Base-by-base conservation (phyloP, 768 basidiomycete genomes). In the Hypsizygus marmoreus region DNA sequence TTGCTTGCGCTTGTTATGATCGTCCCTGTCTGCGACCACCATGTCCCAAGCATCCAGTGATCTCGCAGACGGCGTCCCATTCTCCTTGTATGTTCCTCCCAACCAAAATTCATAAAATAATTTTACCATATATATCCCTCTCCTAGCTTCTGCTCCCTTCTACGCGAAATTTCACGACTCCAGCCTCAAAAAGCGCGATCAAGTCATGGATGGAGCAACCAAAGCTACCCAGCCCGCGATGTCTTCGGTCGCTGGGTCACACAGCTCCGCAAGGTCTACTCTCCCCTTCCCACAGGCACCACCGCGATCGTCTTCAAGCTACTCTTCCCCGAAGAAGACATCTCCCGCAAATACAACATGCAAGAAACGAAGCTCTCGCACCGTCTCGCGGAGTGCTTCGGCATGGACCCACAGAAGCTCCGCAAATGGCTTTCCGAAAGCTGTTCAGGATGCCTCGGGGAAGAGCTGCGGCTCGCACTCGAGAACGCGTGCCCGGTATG, bases 301-400 rank as follows among this genome's bases (percentile, higher is more conserved):
- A 80, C 83, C 7, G 70, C 74, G 11, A 74, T 76, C 4, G 65
- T 91, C 23, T 84, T 95, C 56, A 79, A 82, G 6, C 64, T 93
- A 4, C 68, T 95, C n/a, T 95, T 94, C 58, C 92, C 94, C 0
- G 84, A 94, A 49, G 82, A 91, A 45, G 90, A 94, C 49, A 56
- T 69, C 1, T 64, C 76, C 12, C 73, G 94, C 17, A 81, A 81
- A 61, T 95, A 86, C 55, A 80, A 81, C 25, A 70, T 93, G 58
- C 80, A 87, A 60, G 91, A 93, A 67, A 66, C 70, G 11, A 74
- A 66, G 25, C 72, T 95, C 14, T 74, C 76, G 1, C 60, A 66
- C 9, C 62, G 73, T 22, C 69, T 95, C 0, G 71, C 72, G 1
- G 68, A 80, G 14, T 71, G 72, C 32, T 70, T 79, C 47, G 74